Evolutionary conservation across 2,329 filamentous ascomycete species (phyloP).

Genomic region (Dichotomopilus funicola): DNA sequence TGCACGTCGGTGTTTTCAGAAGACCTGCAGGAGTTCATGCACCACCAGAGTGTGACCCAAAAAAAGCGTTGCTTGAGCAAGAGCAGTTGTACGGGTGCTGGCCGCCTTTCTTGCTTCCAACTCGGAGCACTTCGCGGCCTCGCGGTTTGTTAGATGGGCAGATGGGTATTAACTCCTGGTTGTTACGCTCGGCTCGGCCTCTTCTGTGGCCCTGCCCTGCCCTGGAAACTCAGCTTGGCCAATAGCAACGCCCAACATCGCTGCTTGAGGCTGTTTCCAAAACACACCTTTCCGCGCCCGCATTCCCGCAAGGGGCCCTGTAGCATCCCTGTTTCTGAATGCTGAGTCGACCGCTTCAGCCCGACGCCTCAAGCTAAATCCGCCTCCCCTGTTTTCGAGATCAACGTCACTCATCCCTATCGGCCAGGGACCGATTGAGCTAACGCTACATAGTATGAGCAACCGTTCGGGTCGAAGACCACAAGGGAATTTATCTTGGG

Average conservation of each 20-base stretch:
- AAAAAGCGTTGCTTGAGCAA: neutral
- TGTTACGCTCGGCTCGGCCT: neutral
- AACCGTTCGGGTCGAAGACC: no score
- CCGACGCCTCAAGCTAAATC: constrained; percentile 19
- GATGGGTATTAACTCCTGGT: neutral
- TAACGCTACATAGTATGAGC: no score
- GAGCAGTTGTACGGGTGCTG: no score
- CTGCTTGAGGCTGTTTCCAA: constrained; percentile 23
- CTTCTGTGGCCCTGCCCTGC: constrained; percentile 6
- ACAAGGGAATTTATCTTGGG: no score
- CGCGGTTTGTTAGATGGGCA: neutral
- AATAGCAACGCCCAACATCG: constrained; percentile 16
- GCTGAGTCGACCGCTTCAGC: constrained; percentile 25
- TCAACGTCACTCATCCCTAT: constrained; percentile 6
- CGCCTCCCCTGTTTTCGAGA: constrained; percentile 3
- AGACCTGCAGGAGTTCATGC: constrained; percentile 4
- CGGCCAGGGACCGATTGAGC: neutral
- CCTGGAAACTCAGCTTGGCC: constrained; percentile 18
- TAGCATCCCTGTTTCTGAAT: constrained; percentile 20
- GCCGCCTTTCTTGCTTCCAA: neutral
- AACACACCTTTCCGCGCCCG: constrained; percentile 21
- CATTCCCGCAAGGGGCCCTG: constrained; percentile 22
- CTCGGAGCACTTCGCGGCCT: neutral
- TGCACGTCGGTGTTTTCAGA: neutral
- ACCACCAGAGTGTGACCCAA: neutral